Base-by-base conservation (phyloP, 2,329 filamentous ascomycete species). In the Claviceps sp. region DNA sequence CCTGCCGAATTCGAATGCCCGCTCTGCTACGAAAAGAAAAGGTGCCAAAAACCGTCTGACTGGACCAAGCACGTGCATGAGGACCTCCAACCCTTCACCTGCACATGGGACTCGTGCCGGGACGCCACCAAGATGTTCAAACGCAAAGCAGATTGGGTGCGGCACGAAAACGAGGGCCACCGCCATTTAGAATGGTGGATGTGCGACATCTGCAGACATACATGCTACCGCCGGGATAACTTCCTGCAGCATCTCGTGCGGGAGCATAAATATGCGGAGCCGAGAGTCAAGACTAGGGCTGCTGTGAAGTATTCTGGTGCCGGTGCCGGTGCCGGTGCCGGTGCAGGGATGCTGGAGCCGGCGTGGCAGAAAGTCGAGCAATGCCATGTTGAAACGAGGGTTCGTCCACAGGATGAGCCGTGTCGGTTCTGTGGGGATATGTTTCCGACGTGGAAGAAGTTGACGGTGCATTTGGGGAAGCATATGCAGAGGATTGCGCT, bases 11-110 rank as follows among this genome's bases (percentile, higher is more conserved):
- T 95, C 55, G 90, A 96, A 69, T 96, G 90, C 59, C 84, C 86
- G 39, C 72, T 95, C 22, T 95, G 90, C 69, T 95, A 88, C 70
- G 80, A 83, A 58, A 77, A 82, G 50, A 95, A 93, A 72, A 88
- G 82, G 60, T 89, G 93, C 59, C 80, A 83, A 59, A 95, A 95
- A 66, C 90, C 89, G 16, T 95, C 89, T 0, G 90, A 96, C 66
- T 96, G 90, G 90, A 95, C 89, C 1, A 95, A 96, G 65, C 90
- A 96, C 62, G 87, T 96, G 1, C 88, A 95, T 59, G 90, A 95
- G 67, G 90, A 96, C 63, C 81, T 95, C 1, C 86, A 93, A 63
- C 90, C 90, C 0, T 95, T 95, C 59, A 94, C 88, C 3, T 96
- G 90, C 67, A 95, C 89, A 0, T 95, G 91, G 71, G 81, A 85